A percentile compares a stretch with the other conserved stretches of the same genome.
Evolutionary conservation across 2,329 filamentous ascomycete species (phyloP).

Genomic region (Ceratocystis papillata): DNA sequence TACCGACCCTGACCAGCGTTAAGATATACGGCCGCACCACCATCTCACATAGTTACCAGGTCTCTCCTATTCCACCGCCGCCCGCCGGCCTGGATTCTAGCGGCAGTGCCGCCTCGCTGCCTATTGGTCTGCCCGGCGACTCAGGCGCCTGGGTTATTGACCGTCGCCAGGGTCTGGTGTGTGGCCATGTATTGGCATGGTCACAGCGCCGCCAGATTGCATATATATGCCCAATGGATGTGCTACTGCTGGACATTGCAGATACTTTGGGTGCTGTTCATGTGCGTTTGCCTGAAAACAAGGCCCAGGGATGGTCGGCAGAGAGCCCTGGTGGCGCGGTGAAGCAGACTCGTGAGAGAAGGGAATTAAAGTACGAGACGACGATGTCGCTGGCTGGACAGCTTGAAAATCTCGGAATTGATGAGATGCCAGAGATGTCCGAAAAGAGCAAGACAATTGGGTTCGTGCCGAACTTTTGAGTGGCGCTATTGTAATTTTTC

Average conservation of each 20-base stretch:
- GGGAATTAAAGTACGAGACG: constrained; percentile 7
- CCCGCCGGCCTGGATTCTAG: background rate
- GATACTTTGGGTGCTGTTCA: constrained; percentile 60
- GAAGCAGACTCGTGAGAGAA: background rate
- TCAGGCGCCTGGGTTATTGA: constrained; percentile 90
- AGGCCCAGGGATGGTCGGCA: constrained; percentile 31
- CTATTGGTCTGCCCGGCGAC: constrained; percentile 68
- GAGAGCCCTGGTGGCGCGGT: constrained; percentile 19
- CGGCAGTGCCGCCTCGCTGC: constrained; percentile 26
- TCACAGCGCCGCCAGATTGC: constrained; percentile 68
- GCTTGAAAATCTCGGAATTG: constrained; percentile 5
- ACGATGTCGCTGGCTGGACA: constrained; percentile 14
- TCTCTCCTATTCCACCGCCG: constrained; percentile 30
- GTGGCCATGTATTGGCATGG: constrained; percentile 84
- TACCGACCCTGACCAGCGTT: constrained; percentile 67
- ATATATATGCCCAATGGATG: constrained; percentile 92
- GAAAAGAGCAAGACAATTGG: constrained; percentile 14
- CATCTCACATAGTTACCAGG: constrained; percentile 60
- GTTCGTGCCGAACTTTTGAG: constrained; percentile 19
- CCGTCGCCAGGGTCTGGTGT: constrained; percentile 64
- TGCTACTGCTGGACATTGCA: constrained; percentile 75
- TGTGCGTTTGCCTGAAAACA: constrained; percentile 59
- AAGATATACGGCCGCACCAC: constrained; percentile 77
- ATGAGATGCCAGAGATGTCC: constrained; percentile 12
- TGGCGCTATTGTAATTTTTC: background rate